Evolutionary conservation across 164 flowering plant genomes (phyloP).

Genomic region (Euptelea pleiosperma): DNA sequence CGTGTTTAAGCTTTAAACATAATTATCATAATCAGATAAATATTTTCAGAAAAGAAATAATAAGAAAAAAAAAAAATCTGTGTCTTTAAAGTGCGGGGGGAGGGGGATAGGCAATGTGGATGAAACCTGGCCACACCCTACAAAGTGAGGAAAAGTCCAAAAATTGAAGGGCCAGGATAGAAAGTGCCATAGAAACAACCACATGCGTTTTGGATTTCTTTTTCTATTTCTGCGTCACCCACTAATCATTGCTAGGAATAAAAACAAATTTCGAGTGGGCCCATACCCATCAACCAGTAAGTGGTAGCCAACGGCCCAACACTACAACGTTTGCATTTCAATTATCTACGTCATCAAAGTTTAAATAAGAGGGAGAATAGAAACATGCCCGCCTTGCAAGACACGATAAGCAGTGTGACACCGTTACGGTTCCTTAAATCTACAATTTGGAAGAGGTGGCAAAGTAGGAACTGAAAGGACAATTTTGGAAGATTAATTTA

Average conservation of each 20-base stretch:
- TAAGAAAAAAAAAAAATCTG: slow-evolving; percentile 14
- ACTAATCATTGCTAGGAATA: slow-evolving; percentile 41
- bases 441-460: too few relatives aligned
- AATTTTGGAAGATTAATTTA: too few relatives aligned
- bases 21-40: too few relatives aligned
- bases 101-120: slow-evolving; percentile 12
- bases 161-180: slow-evolving; percentile 1
- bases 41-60: slow-evolving; percentile 9
- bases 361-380: too few relatives aligned
- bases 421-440: not conserved
- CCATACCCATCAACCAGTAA: slow-evolving; percentile 4
- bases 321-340: not conserved
- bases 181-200: slow-evolving; percentile 16
- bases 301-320: slow-evolving; percentile 10
- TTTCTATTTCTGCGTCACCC: slow-evolving; percentile 27
- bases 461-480: too few relatives aligned
- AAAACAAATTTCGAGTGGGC: slow-evolving; percentile 15
- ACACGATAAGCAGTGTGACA: too few relatives aligned
- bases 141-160: slow-evolving; percentile 6
- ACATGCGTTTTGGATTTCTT: slow-evolving; percentile 11
- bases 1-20: too few relatives aligned
- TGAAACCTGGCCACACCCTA: slow-evolving; percentile 13
- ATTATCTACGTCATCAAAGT: not conserved
- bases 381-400: too few relatives aligned
- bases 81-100: not conserved